A percentile compares a stretch with the other conserved stretches of the same genome.
Conservation (phyloP, 441 rosid species). For the Cnidoscolus chayamansa region DNA sequence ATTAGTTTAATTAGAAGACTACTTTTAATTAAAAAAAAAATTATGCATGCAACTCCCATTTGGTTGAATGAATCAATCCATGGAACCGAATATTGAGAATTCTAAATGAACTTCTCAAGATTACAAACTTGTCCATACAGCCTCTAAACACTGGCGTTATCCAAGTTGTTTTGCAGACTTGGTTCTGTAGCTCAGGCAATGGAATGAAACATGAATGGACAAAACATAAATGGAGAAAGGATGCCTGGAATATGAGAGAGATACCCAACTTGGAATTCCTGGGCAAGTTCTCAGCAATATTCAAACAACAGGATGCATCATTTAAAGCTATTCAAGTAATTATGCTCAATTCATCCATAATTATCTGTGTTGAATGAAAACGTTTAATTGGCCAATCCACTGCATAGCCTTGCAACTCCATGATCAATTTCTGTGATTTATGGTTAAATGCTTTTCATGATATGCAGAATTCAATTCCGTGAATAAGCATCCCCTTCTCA, state of each 20-base stretch:
- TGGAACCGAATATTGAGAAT: too few species aligned
- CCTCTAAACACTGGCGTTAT: too few species aligned
- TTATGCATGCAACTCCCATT: too few species aligned
- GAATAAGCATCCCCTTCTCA: background rate
- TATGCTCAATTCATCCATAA: background rate
- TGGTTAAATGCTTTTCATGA: background rate
- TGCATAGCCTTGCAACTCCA: too few species aligned
- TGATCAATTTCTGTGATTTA: background rate
- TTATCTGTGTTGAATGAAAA: background rate
- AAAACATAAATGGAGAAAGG: background rate
- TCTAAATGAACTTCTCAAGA: too few species aligned
- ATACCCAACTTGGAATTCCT: background rate
- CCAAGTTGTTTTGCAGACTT: background rate
- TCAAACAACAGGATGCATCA: background rate
- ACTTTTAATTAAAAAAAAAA: too few species aligned
- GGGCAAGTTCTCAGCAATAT: background rate
- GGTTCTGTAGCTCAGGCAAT: background rate
- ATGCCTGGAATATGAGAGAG: background rate
- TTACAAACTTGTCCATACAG: too few species aligned
- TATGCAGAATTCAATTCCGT: background rate
- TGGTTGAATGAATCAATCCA: too few species aligned
- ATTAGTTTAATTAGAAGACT: background rate
- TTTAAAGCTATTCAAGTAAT: background rate
- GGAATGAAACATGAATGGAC: background rate
- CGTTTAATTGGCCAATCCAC: too few species aligned